Evolutionary conservation across 2,329 filamentous ascomycete genomes (phyloP).

Genomic region (Penicillium sp.): DNA sequence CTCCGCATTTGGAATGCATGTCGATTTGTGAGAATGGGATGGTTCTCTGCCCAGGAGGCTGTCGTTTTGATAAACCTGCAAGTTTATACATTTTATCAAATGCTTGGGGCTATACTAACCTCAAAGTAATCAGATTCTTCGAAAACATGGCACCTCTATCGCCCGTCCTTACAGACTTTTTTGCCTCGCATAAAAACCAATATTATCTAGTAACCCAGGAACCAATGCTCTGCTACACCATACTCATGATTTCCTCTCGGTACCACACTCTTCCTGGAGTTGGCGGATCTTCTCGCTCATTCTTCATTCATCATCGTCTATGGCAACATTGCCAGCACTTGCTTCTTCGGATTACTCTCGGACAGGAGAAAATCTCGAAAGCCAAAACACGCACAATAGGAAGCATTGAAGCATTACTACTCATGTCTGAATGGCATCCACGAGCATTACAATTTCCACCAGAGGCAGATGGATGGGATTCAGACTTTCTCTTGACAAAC

Average conservation of each 20-base stretch:
- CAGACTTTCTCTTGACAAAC: neutral
- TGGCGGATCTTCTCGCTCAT: conserved; percentile 38
- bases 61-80: conserved; percentile 43
- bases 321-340: conserved; percentile 48
- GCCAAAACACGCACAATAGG: conserved; percentile 43
- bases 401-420: conserved; percentile 29
- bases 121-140: neutral
- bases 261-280: conserved; percentile 36
- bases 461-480: neutral
- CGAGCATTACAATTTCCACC: neutral
- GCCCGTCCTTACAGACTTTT: conserved; percentile 43
- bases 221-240: conserved; percentile 45
- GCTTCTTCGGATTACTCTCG: conserved; percentile 45
- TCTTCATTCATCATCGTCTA: conserved; percentile 44
- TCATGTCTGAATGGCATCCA: neutral
- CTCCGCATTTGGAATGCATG: conserved; percentile 42
- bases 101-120: neutral
- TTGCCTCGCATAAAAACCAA: conserved; percentile 41
- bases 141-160: conserved; percentile 41
- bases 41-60: conserved; percentile 47
- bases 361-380: conserved; percentile 44
- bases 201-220: conserved; percentile 43
- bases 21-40: conserved; percentile 47
- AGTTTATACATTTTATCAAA: conserved; percentile 4
- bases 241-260: conserved; percentile 44